Conservation (phyloP, 1,284 basidiomycete genomes). For the Ganoderma leucocontextum region DNA sequence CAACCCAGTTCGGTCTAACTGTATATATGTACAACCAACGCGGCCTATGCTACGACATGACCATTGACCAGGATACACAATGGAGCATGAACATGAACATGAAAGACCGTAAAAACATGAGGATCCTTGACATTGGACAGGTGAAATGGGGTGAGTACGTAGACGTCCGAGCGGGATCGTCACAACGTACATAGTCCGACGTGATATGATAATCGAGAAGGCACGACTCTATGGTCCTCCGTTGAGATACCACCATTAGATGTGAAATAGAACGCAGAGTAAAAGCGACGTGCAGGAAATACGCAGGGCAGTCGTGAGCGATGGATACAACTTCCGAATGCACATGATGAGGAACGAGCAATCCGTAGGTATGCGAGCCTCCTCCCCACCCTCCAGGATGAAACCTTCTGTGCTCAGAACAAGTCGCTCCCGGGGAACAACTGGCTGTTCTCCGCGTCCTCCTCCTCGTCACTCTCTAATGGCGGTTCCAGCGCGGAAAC, state of each 20-base stretch:
- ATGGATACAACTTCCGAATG: not conserved
- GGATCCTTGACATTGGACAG: conserved; percentile 3
- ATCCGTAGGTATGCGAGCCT: not conserved
- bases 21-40: conserved; percentile 29
- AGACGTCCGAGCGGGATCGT: conserved; percentile 8
- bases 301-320: not conserved
- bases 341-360: not conserved
- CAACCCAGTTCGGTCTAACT: conserved; percentile 13
- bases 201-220: conserved; percentile 1
- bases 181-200: conserved; percentile 1
- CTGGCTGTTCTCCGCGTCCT: conserved; percentile 51
- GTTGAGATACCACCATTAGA: conserved; percentile 16
- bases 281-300: not conserved
- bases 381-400: not conserved
- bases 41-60: conserved; percentile 28
- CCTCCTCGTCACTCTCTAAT: conserved; percentile 50
- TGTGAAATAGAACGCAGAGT: conserved; percentile 21
- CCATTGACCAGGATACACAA: conserved; percentile 16
- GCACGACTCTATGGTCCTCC: conserved; percentile 7
- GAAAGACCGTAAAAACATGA: conserved; percentile 10
- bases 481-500: conserved; percentile 25
- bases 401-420: conserved; percentile 45
- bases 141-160: not conserved
- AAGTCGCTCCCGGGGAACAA: conserved; percentile 65
- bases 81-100: conserved; percentile 12